Conservation (phyloP, 768 basidiomycete species). For the Boletus bicolor region DNA sequence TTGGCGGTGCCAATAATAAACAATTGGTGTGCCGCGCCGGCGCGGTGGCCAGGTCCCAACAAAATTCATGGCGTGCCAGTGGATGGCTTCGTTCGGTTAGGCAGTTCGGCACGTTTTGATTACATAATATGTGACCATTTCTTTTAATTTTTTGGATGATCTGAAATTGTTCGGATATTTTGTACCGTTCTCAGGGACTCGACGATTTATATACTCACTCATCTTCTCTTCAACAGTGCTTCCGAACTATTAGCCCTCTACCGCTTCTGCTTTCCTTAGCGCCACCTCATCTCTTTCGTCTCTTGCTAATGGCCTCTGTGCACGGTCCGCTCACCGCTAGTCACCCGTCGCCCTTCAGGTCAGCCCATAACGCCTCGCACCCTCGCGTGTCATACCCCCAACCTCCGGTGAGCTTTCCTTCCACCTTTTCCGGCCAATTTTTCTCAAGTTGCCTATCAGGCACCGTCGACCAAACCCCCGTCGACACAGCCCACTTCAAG, state of each 20-base stretch:
- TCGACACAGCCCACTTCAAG: slow-evolving; percentile 29
- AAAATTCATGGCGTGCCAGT: slow-evolving; percentile 11
- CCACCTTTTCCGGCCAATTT: background rate
- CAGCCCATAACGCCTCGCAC: slow-evolving; percentile 25
- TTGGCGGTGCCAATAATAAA: slow-evolving; percentile 31
- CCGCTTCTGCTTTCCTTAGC: slow-evolving; percentile 5
- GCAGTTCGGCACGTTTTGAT: slow-evolving; percentile 26
- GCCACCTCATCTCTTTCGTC: slow-evolving; percentile 13
- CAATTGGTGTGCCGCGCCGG: slow-evolving; percentile 25
- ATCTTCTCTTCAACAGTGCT: slow-evolving; percentile 7
- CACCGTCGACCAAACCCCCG: slow-evolving; percentile 26
- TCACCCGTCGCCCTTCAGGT: slow-evolving; percentile 32
- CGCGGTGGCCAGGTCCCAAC: slow-evolving; percentile 20
- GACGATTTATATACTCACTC: slow-evolving; percentile 25
- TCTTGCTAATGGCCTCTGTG: slow-evolving; percentile 30
- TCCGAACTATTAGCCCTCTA: slow-evolving; percentile 18
- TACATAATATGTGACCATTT: slow-evolving; percentile 13
- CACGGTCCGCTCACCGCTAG: slow-evolving; percentile 26
- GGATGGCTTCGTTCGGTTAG: slow-evolving; percentile 23
- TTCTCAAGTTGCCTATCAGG: slow-evolving; percentile 13
- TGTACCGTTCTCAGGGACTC: slow-evolving; percentile 17
- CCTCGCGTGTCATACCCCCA: slow-evolving; percentile 29
- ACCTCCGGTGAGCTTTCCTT: slow-evolving; percentile 19
- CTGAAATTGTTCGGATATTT: slow-evolving; percentile 16
- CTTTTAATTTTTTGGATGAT: slow-evolving; percentile 7